These are phyloP conservation scores for Pistacia atlantica DNA, from an alignment of 345 rosid genomes.

Conservation along the genomic window DNA sequence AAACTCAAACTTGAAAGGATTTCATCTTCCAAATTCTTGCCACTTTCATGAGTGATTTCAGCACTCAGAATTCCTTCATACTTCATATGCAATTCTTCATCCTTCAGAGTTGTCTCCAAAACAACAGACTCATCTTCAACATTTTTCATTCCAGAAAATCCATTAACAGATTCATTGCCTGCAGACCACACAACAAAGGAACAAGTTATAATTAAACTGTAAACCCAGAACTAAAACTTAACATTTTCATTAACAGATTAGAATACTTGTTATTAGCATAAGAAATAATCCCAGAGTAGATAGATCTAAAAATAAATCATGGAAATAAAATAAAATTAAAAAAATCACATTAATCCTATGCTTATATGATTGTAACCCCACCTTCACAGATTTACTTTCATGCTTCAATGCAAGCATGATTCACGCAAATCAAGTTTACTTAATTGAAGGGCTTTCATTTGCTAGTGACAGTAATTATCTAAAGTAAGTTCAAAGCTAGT, in stretches of 20 bases:
- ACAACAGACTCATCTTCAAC: slow-evolving; percentile 23
- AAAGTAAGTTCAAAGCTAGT: too few species aligned
- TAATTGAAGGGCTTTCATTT: too few species aligned
- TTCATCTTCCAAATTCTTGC: slow-evolving; percentile 16
- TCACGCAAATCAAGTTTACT: too few species aligned
- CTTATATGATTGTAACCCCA: not conserved
- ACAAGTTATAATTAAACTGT: slow-evolving; percentile 12
- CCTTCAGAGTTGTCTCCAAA: slow-evolving; percentile 16
- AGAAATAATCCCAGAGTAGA: not conserved
- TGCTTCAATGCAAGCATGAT: too few species aligned
- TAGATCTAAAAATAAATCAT: not conserved
- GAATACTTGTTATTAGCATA: not conserved
- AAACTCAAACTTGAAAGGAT: slow-evolving; percentile 27
- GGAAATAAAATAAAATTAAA: not conserved
- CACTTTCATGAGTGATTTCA: slow-evolving; percentile 20
- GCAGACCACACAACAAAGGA: slow-evolving; percentile 30
- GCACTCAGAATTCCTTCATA: slow-evolving; percentile 13
- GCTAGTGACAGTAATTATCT: too few species aligned
- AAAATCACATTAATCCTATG: not conserved
- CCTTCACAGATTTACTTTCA: too few species aligned
- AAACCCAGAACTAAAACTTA: not conserved
- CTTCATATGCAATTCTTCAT: slow-evolving; percentile 13
- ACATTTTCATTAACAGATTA: not conserved
- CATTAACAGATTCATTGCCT: slow-evolving; percentile 42
- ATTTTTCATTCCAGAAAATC: slow-evolving; percentile 29